Percentiles rank a stretch among this genome's conserved stretches.
Evolutionary conservation across 192 early-diverging fungal genomes (phyloP).

Genomic region (Backusella westeae): DNA sequence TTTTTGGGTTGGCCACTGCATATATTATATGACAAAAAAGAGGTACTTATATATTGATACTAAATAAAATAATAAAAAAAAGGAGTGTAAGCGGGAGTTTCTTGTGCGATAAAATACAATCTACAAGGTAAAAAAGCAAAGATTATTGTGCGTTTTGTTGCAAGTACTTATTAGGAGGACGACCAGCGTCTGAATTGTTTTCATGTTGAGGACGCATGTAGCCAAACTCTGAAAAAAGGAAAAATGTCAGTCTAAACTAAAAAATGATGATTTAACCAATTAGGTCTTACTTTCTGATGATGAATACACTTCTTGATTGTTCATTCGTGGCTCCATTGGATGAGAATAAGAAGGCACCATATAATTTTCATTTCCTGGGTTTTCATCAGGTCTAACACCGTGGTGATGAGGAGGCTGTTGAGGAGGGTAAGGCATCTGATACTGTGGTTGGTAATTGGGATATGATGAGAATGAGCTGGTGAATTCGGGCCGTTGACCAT

Average conservation of each 20-base stretch:
- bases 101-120: background rate
- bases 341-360: background rate
- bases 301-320: background rate
- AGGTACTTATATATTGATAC: background rate
- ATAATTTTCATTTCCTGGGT: background rate
- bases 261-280: background rate
- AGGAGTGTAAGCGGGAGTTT: background rate
- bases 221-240: background rate
- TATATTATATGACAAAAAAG: background rate
- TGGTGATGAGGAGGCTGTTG: background rate
- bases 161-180: background rate
- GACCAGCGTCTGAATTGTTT: conserved; percentile 8
- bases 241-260: background rate
- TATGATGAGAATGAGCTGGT: background rate
- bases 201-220: conserved; percentile 4
- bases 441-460: background rate
- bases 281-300: background rate
- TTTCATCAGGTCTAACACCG: background rate
- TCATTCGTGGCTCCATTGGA: conserved; percentile 1
- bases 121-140: background rate
- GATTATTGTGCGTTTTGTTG: background rate
- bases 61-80: background rate
- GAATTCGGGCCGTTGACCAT: background rate
- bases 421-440: background rate
- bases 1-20: background rate